Percentiles rank a stretch among this genome's conserved stretches.
These are phyloP conservation scores for Vitis amurensis DNA, from an alignment of 164 flowering plant genomes.

Conservation along the genomic window DNA sequence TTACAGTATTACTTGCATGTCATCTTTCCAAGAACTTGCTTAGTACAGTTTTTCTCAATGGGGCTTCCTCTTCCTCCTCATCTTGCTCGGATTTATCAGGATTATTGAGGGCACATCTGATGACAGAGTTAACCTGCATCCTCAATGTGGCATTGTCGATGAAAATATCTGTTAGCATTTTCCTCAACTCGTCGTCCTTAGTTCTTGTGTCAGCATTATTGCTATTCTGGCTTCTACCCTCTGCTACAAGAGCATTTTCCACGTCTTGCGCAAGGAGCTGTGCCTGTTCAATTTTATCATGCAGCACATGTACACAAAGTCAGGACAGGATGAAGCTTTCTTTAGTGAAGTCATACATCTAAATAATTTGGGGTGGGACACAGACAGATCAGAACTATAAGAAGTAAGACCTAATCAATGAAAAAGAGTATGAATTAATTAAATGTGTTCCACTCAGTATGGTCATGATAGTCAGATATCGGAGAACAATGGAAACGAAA, in stretches of 20 bases:
- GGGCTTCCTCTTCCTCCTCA: constrained; percentile 33
- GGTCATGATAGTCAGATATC: too few species aligned
- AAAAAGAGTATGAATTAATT: too few species aligned
- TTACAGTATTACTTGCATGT: constrained; percentile 14
- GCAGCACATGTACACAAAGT: not conserved
- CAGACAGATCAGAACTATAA: too few species aligned
- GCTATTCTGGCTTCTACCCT: constrained; percentile 15
- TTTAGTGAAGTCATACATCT: too few species aligned
- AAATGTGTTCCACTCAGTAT: too few species aligned
- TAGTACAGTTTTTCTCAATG: constrained; percentile 55
- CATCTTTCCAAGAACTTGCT: constrained; percentile 63
- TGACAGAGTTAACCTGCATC: constrained; percentile 69
- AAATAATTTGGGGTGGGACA: too few species aligned
- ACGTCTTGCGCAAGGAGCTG: constrained; percentile 57
- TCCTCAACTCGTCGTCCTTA: constrained; percentile 53
- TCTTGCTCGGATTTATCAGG: constrained; percentile 34
- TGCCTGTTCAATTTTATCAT: constrained; percentile 45
- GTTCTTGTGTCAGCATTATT: constrained; percentile 20
- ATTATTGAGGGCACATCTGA: constrained; percentile 53
- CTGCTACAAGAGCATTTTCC: constrained; percentile 17
- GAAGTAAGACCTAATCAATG: too few species aligned
- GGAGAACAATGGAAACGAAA: too few species aligned
- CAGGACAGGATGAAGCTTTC: too few species aligned
- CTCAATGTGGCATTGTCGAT: constrained; percentile 75
- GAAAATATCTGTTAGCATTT: constrained; percentile 61